phyloP scores from a whole-genome alignment of 306 rosid genomes.

The Pyrus bretschneideri region DNA sequence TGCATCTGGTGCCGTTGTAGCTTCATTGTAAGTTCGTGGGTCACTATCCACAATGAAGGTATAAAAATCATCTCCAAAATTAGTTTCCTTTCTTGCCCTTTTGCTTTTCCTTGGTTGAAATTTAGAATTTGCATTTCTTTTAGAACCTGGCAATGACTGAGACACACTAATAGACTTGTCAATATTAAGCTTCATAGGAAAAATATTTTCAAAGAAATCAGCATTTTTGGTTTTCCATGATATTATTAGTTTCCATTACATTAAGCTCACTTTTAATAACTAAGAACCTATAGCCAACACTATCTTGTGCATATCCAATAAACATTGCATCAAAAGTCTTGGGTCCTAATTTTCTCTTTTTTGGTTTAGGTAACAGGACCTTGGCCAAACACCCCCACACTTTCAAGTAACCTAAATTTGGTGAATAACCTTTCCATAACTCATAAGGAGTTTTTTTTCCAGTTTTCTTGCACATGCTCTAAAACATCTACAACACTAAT shows the following conservation, averaged over 20 bases:
- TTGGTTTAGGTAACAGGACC: not conserved
- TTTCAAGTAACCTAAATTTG: not conserved
- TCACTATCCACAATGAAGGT: not conserved
- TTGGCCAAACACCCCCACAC: conserved; percentile 3
- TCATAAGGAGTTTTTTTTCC: not conserved
- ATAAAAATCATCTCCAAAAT: not conserved
- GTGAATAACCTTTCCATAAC: not conserved
- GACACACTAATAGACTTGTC: not conserved
- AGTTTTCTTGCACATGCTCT: not conserved
- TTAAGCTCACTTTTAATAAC: not conserved
- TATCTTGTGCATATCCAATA: not conserved
- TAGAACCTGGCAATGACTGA: not conserved
- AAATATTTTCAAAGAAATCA: not conserved
- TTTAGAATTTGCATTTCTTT: not conserved
- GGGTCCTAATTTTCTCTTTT: not conserved
- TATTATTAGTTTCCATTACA: not conserved
- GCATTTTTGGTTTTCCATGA: not conserved
- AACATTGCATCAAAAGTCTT: not conserved
- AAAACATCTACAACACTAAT: too few relatives aligned
- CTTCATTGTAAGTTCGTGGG: not conserved
- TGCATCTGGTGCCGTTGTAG: not conserved
- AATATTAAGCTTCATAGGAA: not conserved
- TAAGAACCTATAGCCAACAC: not conserved
- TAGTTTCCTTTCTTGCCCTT: not conserved
- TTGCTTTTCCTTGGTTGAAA: not conserved